These are phyloP conservation scores for Aurinia saxatilis DNA, from an alignment of 345 rosid species.

Conservation along the genomic window DNA sequence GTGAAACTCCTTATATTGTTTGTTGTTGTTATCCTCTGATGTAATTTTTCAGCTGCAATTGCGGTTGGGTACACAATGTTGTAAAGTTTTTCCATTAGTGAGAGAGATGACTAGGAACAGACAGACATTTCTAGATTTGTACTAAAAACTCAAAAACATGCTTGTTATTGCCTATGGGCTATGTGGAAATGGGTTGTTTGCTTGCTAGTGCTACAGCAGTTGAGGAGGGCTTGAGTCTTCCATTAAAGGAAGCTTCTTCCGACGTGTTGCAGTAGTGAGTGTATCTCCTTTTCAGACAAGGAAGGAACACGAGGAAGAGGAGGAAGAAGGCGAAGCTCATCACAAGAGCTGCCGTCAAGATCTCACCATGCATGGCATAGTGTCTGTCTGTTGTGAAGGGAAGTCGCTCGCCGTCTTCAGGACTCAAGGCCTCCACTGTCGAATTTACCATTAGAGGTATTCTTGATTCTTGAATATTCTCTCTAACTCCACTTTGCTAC, in stretches of 20 bases:
- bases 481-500: not conserved
- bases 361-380: conserved; percentile 45
- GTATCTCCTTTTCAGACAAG: conserved; percentile 34
- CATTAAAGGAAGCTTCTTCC: conserved; percentile 5
- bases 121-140: not conserved
- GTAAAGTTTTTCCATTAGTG: conserved; percentile 18
- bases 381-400: conserved; percentile 27
- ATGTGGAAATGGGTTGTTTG: not conserved
- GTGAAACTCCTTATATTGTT: not conserved
- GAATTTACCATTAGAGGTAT: conserved; percentile 16
- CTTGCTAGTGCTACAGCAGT: conserved; percentile 4
- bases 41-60: conserved; percentile 7
- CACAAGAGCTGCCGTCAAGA: conserved; percentile 28
- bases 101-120: not conserved
- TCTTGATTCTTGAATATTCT: not conserved
- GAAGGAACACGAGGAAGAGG: conserved; percentile 29
- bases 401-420: conserved; percentile 19
- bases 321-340: conserved; percentile 34
- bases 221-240: conserved; percentile 11
- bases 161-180: conserved; percentile 7
- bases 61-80: conserved; percentile 17
- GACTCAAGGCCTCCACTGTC: conserved; percentile 22
- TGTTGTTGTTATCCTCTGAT: not conserved
- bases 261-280: conserved; percentile 17
- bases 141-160: conserved; percentile 6